Base-by-base conservation (phyloP, 2,329 filamentous ascomycete species). In the Magnaporthales sp. region DNA sequence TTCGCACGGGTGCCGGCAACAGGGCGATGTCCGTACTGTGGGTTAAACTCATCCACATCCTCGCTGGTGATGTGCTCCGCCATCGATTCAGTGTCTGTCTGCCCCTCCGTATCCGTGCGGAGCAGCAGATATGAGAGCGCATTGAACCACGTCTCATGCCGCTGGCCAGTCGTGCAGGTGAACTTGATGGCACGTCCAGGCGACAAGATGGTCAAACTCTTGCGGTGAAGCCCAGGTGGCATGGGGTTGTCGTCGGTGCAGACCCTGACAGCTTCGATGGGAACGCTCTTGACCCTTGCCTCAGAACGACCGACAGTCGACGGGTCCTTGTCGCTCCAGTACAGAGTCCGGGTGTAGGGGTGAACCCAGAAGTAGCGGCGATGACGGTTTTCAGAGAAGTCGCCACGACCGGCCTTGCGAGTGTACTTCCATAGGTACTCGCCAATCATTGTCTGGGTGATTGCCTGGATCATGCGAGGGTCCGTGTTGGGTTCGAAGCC, bases 391-490 rank as follows among this genome's bases (percentile, higher is more conserved):
- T 89, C 90, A 0, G 93, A 98, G 78, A 96, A 88, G 69, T 93
- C 91, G 66, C 89, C 91, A 27, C 94, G 89, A n/a, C 93, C 93
- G 68, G 93, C 85, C 80, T 95, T 97, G 73, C 95, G 90, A 0
- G 95, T 99, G 78, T 99, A 99, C 77, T 99, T 99, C 95, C 95
- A 99, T 56, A 99, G 83, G 77, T 94, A 98, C 77, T 99, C 95
- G 67, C 95, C 95, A 74, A 99, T 98, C 95, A 99, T 99, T 22
- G 95, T 98, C 78, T 99, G 94, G 2, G 95, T 99, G 70, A 99
- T 97, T 63, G 95, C 95, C 80, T 97, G 93, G 71, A 99, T 98
- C 93, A 99, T 97, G 72, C 94, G 91, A 69, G 94, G 94, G 79
- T 99, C 95, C 5, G 93, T 96, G 69, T 86, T 86, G 24, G 88